Evolutionary conservation across 352 stramenopile species (phyloP).

Genomic region (Saprolegnia parasitica): DNA sequence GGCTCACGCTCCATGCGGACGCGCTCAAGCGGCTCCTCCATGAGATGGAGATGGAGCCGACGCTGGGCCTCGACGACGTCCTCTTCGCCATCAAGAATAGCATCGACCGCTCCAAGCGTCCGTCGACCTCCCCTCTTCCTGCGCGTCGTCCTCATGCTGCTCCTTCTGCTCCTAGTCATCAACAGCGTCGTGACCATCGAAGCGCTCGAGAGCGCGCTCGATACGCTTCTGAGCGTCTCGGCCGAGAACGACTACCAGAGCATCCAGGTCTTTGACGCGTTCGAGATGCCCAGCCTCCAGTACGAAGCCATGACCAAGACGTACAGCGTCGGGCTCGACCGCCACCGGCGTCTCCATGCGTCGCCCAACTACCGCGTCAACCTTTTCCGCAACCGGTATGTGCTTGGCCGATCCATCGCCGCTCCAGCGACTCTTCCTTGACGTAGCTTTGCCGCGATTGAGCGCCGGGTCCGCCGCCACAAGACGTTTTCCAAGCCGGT

Average conservation of each 20-base stretch:
- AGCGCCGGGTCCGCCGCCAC: conserved; percentile 75
- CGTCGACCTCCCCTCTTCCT: conserved; percentile 26
- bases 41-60: conserved; percentile 69
- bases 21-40: conserved; percentile 55
- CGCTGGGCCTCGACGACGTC: conserved; percentile 73
- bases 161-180: conserved; percentile 41
- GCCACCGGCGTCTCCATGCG: conserved; percentile 53
- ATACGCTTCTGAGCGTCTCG: conserved; percentile 76
- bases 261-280: conserved; percentile 82
- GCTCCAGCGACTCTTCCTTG: not conserved
- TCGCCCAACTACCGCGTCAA: conserved; percentile 51
- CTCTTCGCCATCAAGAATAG: conserved; percentile 86
- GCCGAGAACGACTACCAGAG: conserved; percentile 73
- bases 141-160: conserved; percentile 1
- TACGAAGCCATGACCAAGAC: conserved; percentile 61
- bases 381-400: conserved; percentile 55
- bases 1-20: conserved; percentile 70
- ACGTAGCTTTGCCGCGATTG: conserved; percentile 54
- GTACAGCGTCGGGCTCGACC: conserved; percentile 66
- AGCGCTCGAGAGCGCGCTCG: conserved; percentile 72
- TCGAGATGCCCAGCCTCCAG: conserved; percentile 59
- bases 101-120: conserved; percentile 84
- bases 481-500: conserved; percentile 71
- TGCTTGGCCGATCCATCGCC: not conserved
- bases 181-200: conserved; percentile 79